phyloP scores from a whole-genome alignment of 2,329 filamentous ascomycete genomes.

The Cladorrhinum sp. region DNA sequence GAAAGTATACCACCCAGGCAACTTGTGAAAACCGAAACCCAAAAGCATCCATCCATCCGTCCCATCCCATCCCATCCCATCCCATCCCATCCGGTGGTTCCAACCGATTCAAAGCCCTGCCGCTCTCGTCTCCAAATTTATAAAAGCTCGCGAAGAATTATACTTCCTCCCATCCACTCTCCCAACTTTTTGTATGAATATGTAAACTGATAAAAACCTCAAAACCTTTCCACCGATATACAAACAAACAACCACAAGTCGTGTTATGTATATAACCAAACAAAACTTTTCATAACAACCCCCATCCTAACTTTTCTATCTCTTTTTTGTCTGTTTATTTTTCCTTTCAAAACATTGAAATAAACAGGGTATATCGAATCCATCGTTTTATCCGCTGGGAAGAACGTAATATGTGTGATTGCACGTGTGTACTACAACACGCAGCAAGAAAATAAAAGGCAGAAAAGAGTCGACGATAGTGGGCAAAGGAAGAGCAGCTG shows the following conservation, averaged over 20 bases:
- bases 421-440: background rate
- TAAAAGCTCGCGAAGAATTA: too few relatives aligned
- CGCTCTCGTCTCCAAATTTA: too few relatives aligned
- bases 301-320: background rate
- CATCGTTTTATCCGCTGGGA: background rate
- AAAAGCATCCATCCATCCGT: too few relatives aligned
- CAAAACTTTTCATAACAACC: background rate
- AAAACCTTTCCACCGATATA: too few relatives aligned
- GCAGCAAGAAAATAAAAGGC: background rate
- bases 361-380: background rate
- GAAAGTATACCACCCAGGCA: background rate
- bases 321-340: background rate
- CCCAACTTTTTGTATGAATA: too few relatives aligned
- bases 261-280: too few relatives aligned
- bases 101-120: too few relatives aligned
- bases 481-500: background rate
- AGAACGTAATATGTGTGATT: background rate
- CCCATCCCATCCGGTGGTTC: too few relatives aligned
- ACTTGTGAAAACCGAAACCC: background rate
- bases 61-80: too few relatives aligned
- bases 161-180: too few relatives aligned
- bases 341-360: background rate
- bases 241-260: too few relatives aligned
- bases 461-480: background rate
- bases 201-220: too few relatives aligned